Conservation (phyloP, 2,329 filamentous ascomycete genomes). For the Coleophoma crateriformis region DNA sequence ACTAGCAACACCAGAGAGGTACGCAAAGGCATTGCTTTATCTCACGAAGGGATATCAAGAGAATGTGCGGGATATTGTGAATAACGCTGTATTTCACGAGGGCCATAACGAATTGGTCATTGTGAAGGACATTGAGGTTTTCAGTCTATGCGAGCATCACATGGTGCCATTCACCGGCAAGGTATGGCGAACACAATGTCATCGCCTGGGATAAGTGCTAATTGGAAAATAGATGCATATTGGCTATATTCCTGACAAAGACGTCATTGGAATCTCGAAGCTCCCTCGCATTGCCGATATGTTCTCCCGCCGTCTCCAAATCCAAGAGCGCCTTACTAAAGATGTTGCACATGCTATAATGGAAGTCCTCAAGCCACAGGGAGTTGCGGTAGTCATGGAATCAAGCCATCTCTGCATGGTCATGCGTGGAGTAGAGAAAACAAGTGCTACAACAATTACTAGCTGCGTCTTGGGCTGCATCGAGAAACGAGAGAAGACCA, state of each 20-base stretch:
- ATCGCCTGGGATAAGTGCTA: background rate
- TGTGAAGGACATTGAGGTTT: conserved; percentile 95
- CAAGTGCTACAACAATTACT: conserved; percentile 79
- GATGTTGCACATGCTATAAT: conserved; percentile 92
- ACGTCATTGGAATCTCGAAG: conserved; percentile 93
- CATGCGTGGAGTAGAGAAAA: conserved; percentile 97
- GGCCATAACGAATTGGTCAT: conserved; percentile 97
- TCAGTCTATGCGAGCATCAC: conserved; percentile 93
- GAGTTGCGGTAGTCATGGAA: conserved; percentile 96
- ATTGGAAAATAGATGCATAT: conserved; percentile 77
- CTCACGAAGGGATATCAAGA: conserved; percentile 97
- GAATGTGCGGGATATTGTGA: conserved; percentile 87
- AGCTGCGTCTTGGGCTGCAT: conserved; percentile 98
- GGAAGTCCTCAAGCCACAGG: conserved; percentile 87
- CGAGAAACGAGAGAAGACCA: conserved; percentile 84
- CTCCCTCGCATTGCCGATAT: conserved; percentile 94
- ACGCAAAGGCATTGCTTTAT: conserved; percentile 92
- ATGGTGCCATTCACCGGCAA: conserved; percentile 95
- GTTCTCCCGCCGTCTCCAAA: conserved; percentile 89
- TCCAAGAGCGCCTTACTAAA: conserved; percentile 93
- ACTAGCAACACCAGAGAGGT: conserved; percentile 70
- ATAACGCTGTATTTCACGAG: conserved; percentile 91
- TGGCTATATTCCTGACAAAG: conserved; percentile 87
- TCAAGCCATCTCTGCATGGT: conserved; percentile 97
- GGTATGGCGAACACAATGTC: conserved; percentile 39